phyloP scores from a whole-genome alignment of 768 basidiomycete species.

The Hygrocybe coccinea region DNA sequence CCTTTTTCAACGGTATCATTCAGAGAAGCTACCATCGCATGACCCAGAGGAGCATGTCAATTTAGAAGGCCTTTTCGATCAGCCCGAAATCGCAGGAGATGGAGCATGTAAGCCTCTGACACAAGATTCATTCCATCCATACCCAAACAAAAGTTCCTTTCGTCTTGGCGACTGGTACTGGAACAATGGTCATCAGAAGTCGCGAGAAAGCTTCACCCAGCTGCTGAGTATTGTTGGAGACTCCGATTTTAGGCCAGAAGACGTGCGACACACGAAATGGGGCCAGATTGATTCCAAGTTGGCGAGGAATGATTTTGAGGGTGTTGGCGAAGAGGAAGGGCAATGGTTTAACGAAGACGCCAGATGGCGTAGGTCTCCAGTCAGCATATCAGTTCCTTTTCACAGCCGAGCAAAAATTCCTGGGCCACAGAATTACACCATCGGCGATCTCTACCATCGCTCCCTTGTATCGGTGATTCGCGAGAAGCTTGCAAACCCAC shows the following conservation, averaged over 20 bases:
- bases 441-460: conserved; percentile 1
- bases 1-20: background rate
- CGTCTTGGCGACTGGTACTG: conserved; percentile 1
- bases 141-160: background rate
- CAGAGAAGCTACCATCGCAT: background rate
- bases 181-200: background rate
- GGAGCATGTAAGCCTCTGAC: background rate
- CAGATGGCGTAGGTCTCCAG: background rate
- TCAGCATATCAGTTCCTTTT: conserved; percentile 1
- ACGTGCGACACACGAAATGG: conserved; percentile 1
- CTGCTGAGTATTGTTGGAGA: conserved; percentile 2
- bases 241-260: background rate
- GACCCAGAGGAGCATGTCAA: conserved; percentile 1
- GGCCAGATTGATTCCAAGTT: background rate
- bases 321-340: background rate
- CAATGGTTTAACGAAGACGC: background rate
- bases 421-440: background rate
- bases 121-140: background rate
- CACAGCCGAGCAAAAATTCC: background rate
- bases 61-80: background rate
- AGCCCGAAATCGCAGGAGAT: background rate
- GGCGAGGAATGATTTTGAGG: background rate
- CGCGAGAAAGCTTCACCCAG: background rate
- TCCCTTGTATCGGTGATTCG: conserved; percentile 1
- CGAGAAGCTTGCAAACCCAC: background rate